These are phyloP conservation scores for Pelargonium citronellum DNA, from an alignment of 441 rosid species.

Conservation along the genomic window DNA sequence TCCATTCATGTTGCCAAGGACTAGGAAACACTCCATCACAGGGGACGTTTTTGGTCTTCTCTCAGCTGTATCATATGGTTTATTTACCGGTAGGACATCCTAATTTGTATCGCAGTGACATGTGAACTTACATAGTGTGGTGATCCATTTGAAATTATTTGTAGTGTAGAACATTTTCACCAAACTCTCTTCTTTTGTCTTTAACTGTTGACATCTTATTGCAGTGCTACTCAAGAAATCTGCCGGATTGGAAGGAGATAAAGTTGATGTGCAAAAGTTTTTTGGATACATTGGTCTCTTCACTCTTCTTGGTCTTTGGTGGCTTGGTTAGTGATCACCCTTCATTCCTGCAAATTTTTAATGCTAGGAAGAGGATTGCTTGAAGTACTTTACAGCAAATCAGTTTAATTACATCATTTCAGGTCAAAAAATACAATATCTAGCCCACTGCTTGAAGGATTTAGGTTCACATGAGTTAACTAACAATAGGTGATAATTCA, in stretches of 20 bases:
- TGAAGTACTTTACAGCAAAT: background rate
- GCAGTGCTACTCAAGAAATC: conserved; percentile 53
- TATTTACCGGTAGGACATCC: conserved; percentile 45
- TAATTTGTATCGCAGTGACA: background rate
- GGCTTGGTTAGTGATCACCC: conserved; percentile 45
- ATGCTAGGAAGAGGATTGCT: conserved; percentile 1
- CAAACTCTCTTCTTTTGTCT: conserved; percentile 2
- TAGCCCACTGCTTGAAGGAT: background rate
- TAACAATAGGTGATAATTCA: background rate
- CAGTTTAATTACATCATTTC: background rate
- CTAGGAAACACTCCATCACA: conserved; percentile 35
- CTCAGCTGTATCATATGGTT: conserved; percentile 47
- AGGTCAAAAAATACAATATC: background rate
- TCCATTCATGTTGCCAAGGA: conserved; percentile 27
- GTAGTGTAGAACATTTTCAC: background rate
- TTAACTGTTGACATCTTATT: conserved; percentile 7
- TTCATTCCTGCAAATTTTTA: no score
- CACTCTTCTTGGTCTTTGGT: conserved; percentile 54
- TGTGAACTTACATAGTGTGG: no score
- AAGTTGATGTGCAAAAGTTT: conserved; percentile 46
- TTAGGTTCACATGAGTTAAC: background rate
- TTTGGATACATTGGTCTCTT: conserved; percentile 57
- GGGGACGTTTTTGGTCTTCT: conserved; percentile 53
- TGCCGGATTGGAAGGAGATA: conserved; percentile 49
- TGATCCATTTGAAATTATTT: background rate